These are phyloP conservation scores for Brassica nigra DNA, from an alignment of 345 rosid genomes.

Conservation along the genomic window DNA sequence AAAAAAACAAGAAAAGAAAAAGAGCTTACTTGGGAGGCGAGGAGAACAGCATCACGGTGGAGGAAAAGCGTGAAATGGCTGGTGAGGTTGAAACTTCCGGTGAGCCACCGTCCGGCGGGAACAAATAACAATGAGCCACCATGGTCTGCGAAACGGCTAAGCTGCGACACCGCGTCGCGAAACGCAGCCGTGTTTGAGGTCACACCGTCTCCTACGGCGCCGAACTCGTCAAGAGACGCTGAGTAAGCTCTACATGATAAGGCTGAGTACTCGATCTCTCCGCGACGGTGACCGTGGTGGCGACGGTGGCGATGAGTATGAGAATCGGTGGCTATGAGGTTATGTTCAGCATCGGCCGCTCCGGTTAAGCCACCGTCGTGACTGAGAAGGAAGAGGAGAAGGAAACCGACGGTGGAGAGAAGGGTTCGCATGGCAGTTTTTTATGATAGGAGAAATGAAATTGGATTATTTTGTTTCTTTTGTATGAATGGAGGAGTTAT, in stretches of 20 bases:
- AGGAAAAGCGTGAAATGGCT: slow-evolving; percentile 87
- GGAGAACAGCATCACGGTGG: slow-evolving; percentile 73
- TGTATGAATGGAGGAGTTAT: slow-evolving; percentile 2
- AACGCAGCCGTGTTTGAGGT: slow-evolving; percentile 79
- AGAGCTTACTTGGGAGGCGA: slow-evolving; percentile 72
- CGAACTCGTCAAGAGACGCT: slow-evolving; percentile 74
- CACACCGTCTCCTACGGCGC: slow-evolving; percentile 82
- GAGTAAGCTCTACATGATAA: slow-evolving; percentile 71
- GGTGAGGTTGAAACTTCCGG: slow-evolving; percentile 85
- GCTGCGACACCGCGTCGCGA: slow-evolving; percentile 57
- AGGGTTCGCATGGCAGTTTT: slow-evolving; percentile 23
- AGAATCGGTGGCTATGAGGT: slow-evolving; percentile 21
- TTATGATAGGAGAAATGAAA: slow-evolving; percentile 10
- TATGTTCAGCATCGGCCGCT: slow-evolving; percentile 19
- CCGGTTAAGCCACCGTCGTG: slow-evolving; percentile 10
- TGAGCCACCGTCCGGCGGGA: slow-evolving; percentile 88
- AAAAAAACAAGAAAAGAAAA: neutral
- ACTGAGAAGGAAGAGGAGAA: slow-evolving; percentile 26
- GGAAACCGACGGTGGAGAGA: slow-evolving; percentile 22
- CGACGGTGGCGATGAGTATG: slow-evolving; percentile 29
- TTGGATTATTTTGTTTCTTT: neutral
- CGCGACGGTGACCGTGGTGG: slow-evolving; percentile 51
- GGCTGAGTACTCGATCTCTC: slow-evolving; percentile 51
- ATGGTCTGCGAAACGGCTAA: slow-evolving; percentile 52
- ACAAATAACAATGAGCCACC: slow-evolving; percentile 81